Base-by-base conservation (phyloP, 2,329 filamentous ascomycete genomes). In the Colletotrichum magnum region DNA sequence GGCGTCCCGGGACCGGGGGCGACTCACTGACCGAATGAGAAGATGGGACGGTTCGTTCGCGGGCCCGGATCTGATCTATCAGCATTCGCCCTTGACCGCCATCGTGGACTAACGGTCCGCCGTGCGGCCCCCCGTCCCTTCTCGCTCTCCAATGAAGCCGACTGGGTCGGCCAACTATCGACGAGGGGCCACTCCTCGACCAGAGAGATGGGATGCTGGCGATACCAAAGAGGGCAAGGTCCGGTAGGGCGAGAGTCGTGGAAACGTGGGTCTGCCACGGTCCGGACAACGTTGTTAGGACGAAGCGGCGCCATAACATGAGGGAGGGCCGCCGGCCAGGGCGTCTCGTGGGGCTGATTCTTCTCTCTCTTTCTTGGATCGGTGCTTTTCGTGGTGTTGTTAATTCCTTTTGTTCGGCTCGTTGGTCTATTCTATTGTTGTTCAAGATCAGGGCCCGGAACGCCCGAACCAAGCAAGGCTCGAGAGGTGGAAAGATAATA, bases 21-120 rank as follows among this genome's bases (percentile, higher is more conserved):
- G 54, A 52, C 43, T 53, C 43, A 58, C 67, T 53, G 51, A 58
- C 67, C 67, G 56, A 53, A 67, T 61, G 21, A 52, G 51, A 61
- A 69, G 36, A 58, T 69, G 57, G 56, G 62, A 67, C 45, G 67
- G 57, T 66, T 43, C 62, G 59, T 50, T n/a, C 13, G 50, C 48
- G 54, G 67, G 50, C 50, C 62, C 41, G 48, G 52, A 69, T 58
- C 57, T 61, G 56, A 67, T 67, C 63, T 53, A 41, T 39, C 54
- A 52, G 43, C 32, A 50, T 41, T 9, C n/a, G 24, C 45, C 12
- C n/a, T n/a, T 32, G 28, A 32, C 39, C 47, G 24, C 39, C 16
- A 51, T 45, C 26, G 21, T n/a, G 21, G 21, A 51, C 43, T 36
- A 61, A n/a, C 18, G 60, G 56, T 24, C 63, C 21, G 56, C 13